A percentile compares a stretch with the other conserved stretches of the same genome.
Conservation (phyloP, 768 basidiomycete species). For the Pisolithus sp. region DNA sequence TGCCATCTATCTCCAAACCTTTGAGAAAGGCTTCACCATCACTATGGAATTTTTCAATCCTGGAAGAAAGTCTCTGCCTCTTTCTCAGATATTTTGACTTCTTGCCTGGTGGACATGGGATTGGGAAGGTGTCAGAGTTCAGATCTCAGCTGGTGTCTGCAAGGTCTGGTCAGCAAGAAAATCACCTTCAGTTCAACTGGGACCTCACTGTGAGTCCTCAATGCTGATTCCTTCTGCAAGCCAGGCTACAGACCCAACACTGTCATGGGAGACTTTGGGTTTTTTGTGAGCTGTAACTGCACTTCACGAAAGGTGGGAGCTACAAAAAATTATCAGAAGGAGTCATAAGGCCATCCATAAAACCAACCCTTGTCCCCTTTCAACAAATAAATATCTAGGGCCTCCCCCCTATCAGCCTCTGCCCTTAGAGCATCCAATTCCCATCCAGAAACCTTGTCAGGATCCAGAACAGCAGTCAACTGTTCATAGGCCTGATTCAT, state of each 20-base stretch:
- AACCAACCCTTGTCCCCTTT: no score
- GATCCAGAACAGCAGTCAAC: not conserved
- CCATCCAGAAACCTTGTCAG: not conserved
- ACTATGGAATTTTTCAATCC: not conserved
- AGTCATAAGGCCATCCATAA: no score
- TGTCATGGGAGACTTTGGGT: no score
- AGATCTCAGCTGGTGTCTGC: not conserved
- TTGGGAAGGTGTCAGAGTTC: not conserved
- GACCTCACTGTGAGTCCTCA: not conserved
- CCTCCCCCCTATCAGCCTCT: not conserved
- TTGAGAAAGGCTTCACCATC: not conserved
- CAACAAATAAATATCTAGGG: no score
- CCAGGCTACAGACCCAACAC: no score
- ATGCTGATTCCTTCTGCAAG: no score
- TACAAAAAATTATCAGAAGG: not conserved
- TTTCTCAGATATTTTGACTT: not conserved
- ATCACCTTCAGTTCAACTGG: not conserved
- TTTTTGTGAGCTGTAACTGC: no score
- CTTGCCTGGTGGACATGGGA: not conserved
- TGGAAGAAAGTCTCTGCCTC: not conserved
- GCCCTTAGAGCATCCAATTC: not conserved
- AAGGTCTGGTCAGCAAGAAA: not conserved
- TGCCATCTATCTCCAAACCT: not conserved
- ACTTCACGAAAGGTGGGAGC: not conserved
- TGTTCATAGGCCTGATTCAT: not conserved